phyloP scores from a whole-genome alignment of 768 basidiomycete genomes.

The Boletus pseudo-olivaceus region DNA sequence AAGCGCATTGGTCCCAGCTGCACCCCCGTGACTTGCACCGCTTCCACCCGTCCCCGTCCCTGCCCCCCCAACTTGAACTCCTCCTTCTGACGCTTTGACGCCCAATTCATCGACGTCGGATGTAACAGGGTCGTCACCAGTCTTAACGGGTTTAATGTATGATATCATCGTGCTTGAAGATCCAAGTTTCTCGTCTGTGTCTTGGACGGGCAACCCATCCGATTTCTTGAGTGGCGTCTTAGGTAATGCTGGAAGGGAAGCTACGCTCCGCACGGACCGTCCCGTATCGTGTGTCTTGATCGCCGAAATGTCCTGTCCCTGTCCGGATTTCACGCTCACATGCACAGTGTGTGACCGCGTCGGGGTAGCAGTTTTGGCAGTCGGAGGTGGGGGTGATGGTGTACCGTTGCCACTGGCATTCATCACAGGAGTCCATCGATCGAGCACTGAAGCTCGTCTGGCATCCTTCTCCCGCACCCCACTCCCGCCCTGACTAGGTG shows the following conservation, averaged over 20 bases:
- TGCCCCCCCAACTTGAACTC: slow-evolving; percentile 33
- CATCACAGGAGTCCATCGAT: slow-evolving; percentile 60
- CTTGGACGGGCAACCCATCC: slow-evolving; percentile 21
- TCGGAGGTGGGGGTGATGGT: slow-evolving; percentile 35
- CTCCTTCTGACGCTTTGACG: slow-evolving; percentile 42
- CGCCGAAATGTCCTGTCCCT: slow-evolving; percentile 17
- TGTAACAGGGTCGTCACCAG: slow-evolving; percentile 40
- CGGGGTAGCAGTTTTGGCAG: slow-evolving; percentile 39
- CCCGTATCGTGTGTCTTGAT: slow-evolving; percentile 33
- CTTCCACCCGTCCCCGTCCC: slow-evolving; percentile 4
- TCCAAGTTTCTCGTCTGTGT: slow-evolving; percentile 46
- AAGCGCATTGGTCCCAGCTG: slow-evolving; percentile 14
- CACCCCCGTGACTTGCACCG: slow-evolving; percentile 16
- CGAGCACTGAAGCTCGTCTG: slow-evolving; percentile 52
- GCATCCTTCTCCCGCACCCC: slow-evolving; percentile 38
- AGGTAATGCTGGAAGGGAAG: slow-evolving; percentile 38
- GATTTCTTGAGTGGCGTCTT: slow-evolving; percentile 28
- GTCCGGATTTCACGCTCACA: slow-evolving; percentile 21
- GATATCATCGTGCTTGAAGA: slow-evolving; percentile 77
- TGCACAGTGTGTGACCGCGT: slow-evolving; percentile 41
- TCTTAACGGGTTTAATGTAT: slow-evolving; percentile 50
- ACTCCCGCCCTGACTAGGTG: slow-evolving; percentile 32
- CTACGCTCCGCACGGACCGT: slow-evolving; percentile 37
- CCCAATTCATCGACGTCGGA: slow-evolving; percentile 40
- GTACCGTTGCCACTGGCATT: slow-evolving; percentile 28